Evolutionary conservation across 192 early-diverging fungal species (phyloP).

Genomic region (Jimgerdemannia lactiflua): DNA sequence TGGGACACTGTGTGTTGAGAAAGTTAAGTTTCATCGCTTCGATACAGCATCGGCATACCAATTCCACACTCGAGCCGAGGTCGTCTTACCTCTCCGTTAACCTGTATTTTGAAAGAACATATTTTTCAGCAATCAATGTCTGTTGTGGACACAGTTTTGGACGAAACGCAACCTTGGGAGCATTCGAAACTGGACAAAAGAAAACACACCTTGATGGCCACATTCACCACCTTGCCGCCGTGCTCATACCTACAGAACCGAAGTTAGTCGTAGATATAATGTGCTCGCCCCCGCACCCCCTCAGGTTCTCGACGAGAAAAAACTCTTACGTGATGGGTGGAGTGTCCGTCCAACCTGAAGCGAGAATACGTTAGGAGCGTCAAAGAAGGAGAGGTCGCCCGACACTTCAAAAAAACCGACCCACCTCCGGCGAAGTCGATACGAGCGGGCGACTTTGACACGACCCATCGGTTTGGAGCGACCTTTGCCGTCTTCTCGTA

Average conservation of each 20-base stretch:
- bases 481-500: not conserved
- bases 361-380: not conserved
- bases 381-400: not conserved
- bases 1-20: not conserved
- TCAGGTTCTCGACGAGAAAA: not conserved
- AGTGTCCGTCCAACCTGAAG: conserved; percentile 28
- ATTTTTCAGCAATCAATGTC: conserved; percentile 26
- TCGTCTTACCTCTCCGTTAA: not conserved
- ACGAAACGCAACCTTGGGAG: not conserved
- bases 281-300: too few species aligned
- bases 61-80: not conserved
- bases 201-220: conserved; percentile 23
- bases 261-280: not conserved
- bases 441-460: not conserved
- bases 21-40: not conserved
- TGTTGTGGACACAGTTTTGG: conserved; percentile 3
- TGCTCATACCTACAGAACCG: conserved; percentile 25
- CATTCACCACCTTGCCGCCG: conserved; percentile 32
- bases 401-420: not conserved
- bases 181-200: not conserved
- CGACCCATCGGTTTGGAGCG: not conserved
- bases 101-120: conserved; percentile 7
- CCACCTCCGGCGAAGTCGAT: conserved; percentile 3
- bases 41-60: too few species aligned
- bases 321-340: conserved; percentile 27